Conservation (phyloP, 2,329 filamentous ascomycete genomes). For the Hymenoscyphus fructigenus region DNA sequence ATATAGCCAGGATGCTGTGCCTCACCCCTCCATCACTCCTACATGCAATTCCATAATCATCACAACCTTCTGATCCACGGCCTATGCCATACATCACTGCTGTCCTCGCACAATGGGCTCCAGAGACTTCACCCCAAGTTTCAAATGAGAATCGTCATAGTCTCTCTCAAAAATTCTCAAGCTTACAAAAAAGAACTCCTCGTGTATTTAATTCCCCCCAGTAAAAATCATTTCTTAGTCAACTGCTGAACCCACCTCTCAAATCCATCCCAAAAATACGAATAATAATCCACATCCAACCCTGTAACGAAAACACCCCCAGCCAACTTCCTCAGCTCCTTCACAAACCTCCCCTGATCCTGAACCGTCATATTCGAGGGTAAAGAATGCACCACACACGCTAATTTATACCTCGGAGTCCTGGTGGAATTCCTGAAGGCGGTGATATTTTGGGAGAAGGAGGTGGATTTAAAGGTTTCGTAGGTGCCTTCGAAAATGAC, state of each 20-base stretch:
- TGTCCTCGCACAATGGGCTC: too few relatives aligned
- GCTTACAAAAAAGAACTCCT: neutral
- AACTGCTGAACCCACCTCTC: slow-evolving; percentile 3
- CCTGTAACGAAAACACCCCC: slow-evolving; percentile 11
- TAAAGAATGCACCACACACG: slow-evolving; percentile 8
- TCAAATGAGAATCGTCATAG: too few relatives aligned
- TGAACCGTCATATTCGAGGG: neutral
- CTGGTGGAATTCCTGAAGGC: neutral
- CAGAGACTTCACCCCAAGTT: too few relatives aligned
- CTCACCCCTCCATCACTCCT: too few relatives aligned
- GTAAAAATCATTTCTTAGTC: too few relatives aligned
- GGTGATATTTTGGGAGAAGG: slow-evolving; percentile 1
- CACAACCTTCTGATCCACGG: too few relatives aligned
- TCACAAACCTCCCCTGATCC: neutral
- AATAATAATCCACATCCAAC: slow-evolving; percentile 11
- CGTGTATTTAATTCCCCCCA: too few relatives aligned
- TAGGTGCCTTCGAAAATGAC: slow-evolving; percentile 13
- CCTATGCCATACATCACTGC: too few relatives aligned
- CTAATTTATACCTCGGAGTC: neutral
- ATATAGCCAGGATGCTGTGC: too few relatives aligned
- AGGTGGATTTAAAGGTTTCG: neutral
- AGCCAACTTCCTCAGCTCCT: neutral
- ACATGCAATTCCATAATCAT: too few relatives aligned
- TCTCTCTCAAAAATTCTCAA: too few relatives aligned
- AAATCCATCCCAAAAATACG: slow-evolving; percentile 11